Evolutionary conservation across 1,284 basidiomycete species (phyloP).

Genomic region (Cryptococcus wingfieldii): DNA sequence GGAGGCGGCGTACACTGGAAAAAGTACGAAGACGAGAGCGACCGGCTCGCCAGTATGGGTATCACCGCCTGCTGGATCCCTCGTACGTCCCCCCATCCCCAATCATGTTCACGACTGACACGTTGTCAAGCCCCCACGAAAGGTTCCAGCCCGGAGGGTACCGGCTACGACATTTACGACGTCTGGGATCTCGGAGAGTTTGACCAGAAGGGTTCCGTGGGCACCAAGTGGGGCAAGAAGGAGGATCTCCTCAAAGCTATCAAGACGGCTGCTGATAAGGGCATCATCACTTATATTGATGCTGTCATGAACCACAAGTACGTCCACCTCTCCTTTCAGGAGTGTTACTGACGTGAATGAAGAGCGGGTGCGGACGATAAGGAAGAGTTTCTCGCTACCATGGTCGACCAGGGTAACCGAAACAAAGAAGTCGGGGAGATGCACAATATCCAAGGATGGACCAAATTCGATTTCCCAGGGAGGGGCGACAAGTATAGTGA

Average conservation of each 20-base stretch:
- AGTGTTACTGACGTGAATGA: not conserved
- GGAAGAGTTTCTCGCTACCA: slow-evolving; percentile 71
- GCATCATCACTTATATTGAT: slow-evolving; percentile 51
- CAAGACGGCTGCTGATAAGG: slow-evolving; percentile 43
- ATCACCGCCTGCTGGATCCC: slow-evolving; percentile 72
- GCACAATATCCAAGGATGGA: slow-evolving; percentile 80
- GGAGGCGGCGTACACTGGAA: slow-evolving; percentile 57
- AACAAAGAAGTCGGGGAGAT: slow-evolving; percentile 57
- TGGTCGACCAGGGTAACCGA: slow-evolving; percentile 60
- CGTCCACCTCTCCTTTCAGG: slow-evolving; percentile 1
- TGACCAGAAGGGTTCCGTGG: slow-evolving; percentile 69
- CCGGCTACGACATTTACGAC: slow-evolving; percentile 51
- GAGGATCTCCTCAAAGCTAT: slow-evolving; percentile 72
- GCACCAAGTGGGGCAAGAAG: slow-evolving; percentile 88
- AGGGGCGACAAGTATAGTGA: slow-evolving; percentile 61
- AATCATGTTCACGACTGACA: not conserved
- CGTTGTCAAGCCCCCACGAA: slow-evolving; percentile 31
- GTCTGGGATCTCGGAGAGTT: slow-evolving; percentile 93
- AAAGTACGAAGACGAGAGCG: slow-evolving; percentile 67
- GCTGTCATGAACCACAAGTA: slow-evolving; percentile 55
- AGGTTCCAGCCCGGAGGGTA: slow-evolving; percentile 41
- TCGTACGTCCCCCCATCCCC: slow-evolving; percentile 33
- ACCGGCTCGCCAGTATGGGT: slow-evolving; percentile 67
- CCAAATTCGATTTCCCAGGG: slow-evolving; percentile 69
- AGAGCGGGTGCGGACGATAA: slow-evolving; percentile 68